Conservation (phyloP, 2,329 filamentous ascomycete species). For the Aureobasidium sp. region DNA sequence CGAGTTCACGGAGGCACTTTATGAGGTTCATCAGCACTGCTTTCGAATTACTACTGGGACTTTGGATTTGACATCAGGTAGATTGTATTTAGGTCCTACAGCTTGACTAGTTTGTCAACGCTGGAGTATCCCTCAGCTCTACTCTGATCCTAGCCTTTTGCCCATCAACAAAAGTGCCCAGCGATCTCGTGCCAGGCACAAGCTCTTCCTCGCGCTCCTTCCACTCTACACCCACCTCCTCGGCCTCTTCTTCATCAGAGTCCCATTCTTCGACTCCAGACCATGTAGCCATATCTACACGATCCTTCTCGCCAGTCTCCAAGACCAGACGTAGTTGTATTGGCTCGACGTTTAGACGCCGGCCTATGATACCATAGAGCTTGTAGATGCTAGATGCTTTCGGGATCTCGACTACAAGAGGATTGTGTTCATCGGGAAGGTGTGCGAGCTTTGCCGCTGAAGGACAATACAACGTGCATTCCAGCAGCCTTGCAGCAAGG, state of each 20-base stretch:
- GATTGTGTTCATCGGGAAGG: constrained; percentile 17
- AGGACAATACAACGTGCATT: constrained; percentile 50
- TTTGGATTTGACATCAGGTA: too few species aligned
- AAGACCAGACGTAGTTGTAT: constrained; percentile 63
- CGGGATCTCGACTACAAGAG: constrained; percentile 51
- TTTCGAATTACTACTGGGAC: too few species aligned
- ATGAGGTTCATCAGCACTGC: too few species aligned
- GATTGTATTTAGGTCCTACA: too few species aligned
- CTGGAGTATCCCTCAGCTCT: constrained; percentile 47
- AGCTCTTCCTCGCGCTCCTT: constrained; percentile 74
- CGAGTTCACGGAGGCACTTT: too few species aligned
- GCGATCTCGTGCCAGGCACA: constrained; percentile 67
- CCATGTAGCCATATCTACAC: constrained; percentile 54
- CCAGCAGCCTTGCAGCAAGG: constrained; percentile 69
- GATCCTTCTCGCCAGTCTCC: constrained; percentile 90
- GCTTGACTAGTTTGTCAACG: too few species aligned
- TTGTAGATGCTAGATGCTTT: constrained; percentile 73
- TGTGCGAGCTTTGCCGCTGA: constrained; percentile 22
- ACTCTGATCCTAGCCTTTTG: constrained; percentile 64
- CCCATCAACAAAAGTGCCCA: constrained; percentile 78
- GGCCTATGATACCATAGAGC: constrained; percentile 70
- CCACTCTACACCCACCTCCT: constrained; percentile 44
- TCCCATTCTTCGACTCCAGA: constrained; percentile 34
- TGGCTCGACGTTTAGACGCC: constrained; percentile 59
- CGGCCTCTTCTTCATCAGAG: constrained; percentile 35